phyloP scores from a whole-genome alignment of 495 filamentous ascomycete species.

The Xylaria sp. region DNA sequence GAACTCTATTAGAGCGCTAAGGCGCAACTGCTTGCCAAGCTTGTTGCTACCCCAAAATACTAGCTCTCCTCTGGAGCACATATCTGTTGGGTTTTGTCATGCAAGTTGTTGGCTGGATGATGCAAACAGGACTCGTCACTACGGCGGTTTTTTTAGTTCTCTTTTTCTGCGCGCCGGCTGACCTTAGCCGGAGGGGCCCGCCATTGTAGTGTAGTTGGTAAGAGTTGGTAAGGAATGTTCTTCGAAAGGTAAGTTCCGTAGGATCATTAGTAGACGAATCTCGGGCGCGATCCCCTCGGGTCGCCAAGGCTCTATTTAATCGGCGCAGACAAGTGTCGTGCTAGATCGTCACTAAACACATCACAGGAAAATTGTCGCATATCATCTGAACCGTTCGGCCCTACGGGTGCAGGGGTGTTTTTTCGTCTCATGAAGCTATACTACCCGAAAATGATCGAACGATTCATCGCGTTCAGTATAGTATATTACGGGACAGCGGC shows the following conservation, averaged over 20 bases:
- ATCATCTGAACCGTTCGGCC: not conserved
- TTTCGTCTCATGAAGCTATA: not conserved
- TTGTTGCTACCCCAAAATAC: not conserved
- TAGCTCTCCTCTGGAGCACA: not conserved
- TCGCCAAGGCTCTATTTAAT: conserved; percentile 3
- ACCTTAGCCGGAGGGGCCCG: not conserved
- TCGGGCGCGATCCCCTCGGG: conserved; percentile 1
- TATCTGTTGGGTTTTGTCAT: conserved; percentile 1
- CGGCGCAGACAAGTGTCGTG: not conserved
- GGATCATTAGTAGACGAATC: not conserved
- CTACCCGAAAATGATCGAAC: conserved; percentile 6
- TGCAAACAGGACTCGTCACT: not conserved
- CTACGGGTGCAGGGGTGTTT: not conserved
- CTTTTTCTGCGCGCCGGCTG: conserved; percentile 7
- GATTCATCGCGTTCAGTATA: not conserved
- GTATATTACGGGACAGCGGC: not conserved
- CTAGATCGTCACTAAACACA: not conserved
- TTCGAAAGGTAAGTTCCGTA: conserved; percentile 19
- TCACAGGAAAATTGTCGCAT: not conserved
- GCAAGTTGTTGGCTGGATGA: not conserved
- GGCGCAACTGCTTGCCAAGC: conserved; percentile 8
- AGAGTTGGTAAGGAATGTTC: not conserved
- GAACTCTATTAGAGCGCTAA: conserved; percentile 12
- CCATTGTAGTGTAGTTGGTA: not conserved
- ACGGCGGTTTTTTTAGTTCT: not conserved